Conservation (phyloP, 495 filamentous ascomycete species). For the Talaromyces ruber region DNA sequence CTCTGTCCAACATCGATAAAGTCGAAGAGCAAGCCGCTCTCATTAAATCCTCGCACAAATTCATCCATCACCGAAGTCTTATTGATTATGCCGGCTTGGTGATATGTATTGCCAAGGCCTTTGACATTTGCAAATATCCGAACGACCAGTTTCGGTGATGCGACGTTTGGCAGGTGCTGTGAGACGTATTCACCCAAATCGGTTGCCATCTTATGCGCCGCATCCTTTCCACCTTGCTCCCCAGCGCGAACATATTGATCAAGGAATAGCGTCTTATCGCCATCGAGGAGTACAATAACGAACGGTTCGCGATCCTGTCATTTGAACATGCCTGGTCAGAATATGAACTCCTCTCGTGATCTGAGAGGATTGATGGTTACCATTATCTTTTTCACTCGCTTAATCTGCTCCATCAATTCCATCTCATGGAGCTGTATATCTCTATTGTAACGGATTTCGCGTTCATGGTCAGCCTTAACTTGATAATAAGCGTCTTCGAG, state of each 20-base stretch:
- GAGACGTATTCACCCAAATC: slow-evolving; percentile 42
- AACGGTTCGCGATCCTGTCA: slow-evolving; percentile 66
- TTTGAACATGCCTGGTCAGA: background rate
- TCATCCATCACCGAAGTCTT: slow-evolving; percentile 47
- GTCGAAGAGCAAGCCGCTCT: slow-evolving; percentile 59
- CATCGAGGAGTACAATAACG: slow-evolving; percentile 67
- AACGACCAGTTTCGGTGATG: slow-evolving; percentile 52
- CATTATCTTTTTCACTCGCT: slow-evolving; percentile 40
- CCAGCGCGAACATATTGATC: slow-evolving; percentile 56
- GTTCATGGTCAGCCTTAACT: slow-evolving; percentile 43
- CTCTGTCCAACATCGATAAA: slow-evolving; percentile 66
- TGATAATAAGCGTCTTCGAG: slow-evolving; percentile 38
- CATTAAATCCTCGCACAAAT: slow-evolving; percentile 72
- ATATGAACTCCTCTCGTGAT: background rate
- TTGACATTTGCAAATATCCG: slow-evolving; percentile 63
- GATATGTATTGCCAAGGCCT: slow-evolving; percentile 53
- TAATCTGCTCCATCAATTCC: slow-evolving; percentile 43
- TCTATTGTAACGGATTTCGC: slow-evolving; percentile 47
- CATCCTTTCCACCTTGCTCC: slow-evolving; percentile 60
- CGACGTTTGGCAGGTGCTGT: slow-evolving; percentile 35
- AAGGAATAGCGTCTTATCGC: slow-evolving; percentile 69
- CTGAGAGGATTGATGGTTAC: slow-evolving; percentile 14
- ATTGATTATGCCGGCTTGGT: slow-evolving; percentile 44
- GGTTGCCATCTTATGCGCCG: slow-evolving; percentile 52
- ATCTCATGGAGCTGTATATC: slow-evolving; percentile 46